Base-by-base conservation (phyloP, 805 yeast genomes). In the Saccharomyces jurei region DNA sequence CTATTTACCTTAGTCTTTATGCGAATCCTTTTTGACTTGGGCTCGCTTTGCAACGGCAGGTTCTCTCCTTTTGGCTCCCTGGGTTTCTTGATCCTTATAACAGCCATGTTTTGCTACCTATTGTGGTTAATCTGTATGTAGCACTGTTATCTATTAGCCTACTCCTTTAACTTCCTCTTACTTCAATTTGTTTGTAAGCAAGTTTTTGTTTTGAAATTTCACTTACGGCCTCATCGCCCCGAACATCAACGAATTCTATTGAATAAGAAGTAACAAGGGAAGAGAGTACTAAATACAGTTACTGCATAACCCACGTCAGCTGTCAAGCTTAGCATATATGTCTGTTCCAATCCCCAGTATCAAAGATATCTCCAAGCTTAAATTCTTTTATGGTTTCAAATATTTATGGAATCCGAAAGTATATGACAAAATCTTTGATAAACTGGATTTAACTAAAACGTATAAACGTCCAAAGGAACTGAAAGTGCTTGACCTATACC, bases 401-500 rank as follows among this genome's bases (percentile, higher is more conserved):
- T 67, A 63, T 46, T 41, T 67, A 17, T 48, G 60, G 29, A 62
- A 65, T 50, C 63, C 67, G 1, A 32, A 17, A 51, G 52, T 63
- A 25, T 57, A 65, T 54, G 65, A 59, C 6, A 53, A 63, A 46
- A 69, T 86, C 11, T 63, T 86, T 6, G 76, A 82, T 26, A 77
- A 73, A 52, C 67, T 86, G 27, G 69, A 76, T 47, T 66, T 80
- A 54, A 71, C 73, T 53, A 54, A 69, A 30, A 57, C 57, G 9
- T 68, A 66, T 60, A 68, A 58, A 60, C 75, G 65, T 4, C 60
- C 71, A 17, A 63, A 65, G n/a, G 69, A 62, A 49, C 71, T 78
- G 26, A 78, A 78, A 56, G 76, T 87, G 0, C 63, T 86, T 5
- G 91, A 86, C 58, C 72, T 81, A 10, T 81, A 82, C 58, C 74